phyloP scores from a whole-genome alignment of 2,329 filamentous ascomycete genomes.

The Dactylella cylindrospora region DNA sequence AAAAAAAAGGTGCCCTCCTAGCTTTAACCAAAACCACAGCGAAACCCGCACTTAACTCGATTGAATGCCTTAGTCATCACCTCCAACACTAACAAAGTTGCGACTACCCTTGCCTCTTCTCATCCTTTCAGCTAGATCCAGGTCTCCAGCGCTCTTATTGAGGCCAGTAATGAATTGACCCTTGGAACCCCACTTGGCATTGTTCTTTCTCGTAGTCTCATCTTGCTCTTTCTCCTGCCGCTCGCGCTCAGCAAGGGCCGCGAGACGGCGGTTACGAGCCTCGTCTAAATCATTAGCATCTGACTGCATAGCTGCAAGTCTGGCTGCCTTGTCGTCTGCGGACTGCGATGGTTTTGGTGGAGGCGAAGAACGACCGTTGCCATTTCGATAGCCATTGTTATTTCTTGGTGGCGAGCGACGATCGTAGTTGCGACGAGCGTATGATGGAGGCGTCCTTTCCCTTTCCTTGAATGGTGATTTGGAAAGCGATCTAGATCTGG shows the following conservation, averaged over 20 bases:
- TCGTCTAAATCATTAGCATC: slow-evolving; percentile 69
- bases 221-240: slow-evolving; percentile 67
- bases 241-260: slow-evolving; percentile 67
- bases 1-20: no score
- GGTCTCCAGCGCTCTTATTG: slow-evolving; percentile 59
- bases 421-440: slow-evolving; percentile 44
- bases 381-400: slow-evolving; percentile 46
- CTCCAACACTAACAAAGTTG: slow-evolving; percentile 39
- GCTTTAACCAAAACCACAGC: no score
- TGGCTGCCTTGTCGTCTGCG: slow-evolving; percentile 65
- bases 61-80: slow-evolving; percentile 14
- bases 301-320: slow-evolving; percentile 71
- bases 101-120: slow-evolving; percentile 50
- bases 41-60: no score
- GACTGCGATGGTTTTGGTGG: slow-evolving; percentile 12
- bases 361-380: slow-evolving; percentile 40
- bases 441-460: slow-evolving; percentile 33
- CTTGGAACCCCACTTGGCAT: slow-evolving; percentile 64
- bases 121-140: slow-evolving; percentile 54
- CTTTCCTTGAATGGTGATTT: slow-evolving; percentile 45
- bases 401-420: slow-evolving; percentile 44
- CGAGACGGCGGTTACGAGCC: slow-evolving; percentile 69
- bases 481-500: slow-evolving; percentile 10
- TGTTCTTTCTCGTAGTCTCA: slow-evolving; percentile 62
- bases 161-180: slow-evolving; percentile 66